These are phyloP conservation scores for Lasiodiplodia gonubiensis DNA, from an alignment of 2,329 filamentous ascomycete genomes.

Conservation along the genomic window DNA sequence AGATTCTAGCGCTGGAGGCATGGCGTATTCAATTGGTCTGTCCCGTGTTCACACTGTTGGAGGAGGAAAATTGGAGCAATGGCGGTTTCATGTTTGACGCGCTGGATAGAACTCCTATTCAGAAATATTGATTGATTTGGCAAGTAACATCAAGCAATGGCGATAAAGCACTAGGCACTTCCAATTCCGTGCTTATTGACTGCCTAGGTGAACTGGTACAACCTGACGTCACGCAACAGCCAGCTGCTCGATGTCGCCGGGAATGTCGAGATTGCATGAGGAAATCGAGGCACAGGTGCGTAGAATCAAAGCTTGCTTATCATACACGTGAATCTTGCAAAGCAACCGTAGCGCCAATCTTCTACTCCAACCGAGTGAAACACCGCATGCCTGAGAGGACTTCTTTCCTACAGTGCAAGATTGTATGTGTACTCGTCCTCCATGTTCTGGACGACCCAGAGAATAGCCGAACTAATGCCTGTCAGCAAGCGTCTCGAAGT, in stretches of 20 bases:
- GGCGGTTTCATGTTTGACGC: constrained; percentile 16
- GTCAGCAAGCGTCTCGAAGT: constrained; percentile 34
- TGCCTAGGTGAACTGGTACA: background rate
- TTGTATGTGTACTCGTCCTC: constrained; percentile 76
- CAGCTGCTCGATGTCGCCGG: background rate
- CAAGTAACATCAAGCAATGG: background rate
- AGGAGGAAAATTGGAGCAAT: constrained; percentile 22
- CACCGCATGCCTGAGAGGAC: background rate
- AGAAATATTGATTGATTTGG: background rate
- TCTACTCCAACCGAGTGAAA: constrained; percentile 4
- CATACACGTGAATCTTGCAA: constrained; percentile 3
- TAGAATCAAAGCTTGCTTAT: constrained; percentile 7
- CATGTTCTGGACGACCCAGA: constrained; percentile 75
- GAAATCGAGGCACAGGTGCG: background rate
- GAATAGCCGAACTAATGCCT: constrained; percentile 61
- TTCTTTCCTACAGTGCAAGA: constrained; percentile 59
- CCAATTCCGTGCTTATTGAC: background rate
- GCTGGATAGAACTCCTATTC: background rate
- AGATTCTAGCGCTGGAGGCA: constrained; percentile 26
- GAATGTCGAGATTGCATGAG: background rate
- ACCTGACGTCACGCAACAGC: constrained; percentile 6
- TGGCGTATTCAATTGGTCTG: constrained; percentile 13
- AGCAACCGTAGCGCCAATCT: background rate
- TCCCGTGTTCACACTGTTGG: constrained; percentile 1
- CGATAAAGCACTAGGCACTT: background rate